Conservation (phyloP, 768 basidiomycete species). For the Leucosporidium creatinivorum region DNA sequence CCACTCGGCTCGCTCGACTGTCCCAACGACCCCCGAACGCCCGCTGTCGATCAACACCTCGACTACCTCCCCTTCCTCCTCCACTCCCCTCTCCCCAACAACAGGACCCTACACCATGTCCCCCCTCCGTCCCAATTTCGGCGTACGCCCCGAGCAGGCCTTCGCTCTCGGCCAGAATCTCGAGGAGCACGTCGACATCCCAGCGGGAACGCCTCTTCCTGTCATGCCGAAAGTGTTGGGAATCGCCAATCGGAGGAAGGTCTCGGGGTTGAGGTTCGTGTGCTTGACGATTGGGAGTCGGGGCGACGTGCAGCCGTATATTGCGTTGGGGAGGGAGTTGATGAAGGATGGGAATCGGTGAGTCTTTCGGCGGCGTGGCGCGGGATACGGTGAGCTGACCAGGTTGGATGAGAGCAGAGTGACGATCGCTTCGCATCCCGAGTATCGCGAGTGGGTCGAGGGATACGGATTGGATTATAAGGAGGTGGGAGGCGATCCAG, state of each 20-base stretch:
- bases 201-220: background rate
- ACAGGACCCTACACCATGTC: background rate
- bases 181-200: background rate
- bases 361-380: background rate
- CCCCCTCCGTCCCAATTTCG: background rate
- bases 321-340: conserved; percentile 84
- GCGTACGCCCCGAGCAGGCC: background rate
- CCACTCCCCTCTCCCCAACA: background rate
- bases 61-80: background rate
- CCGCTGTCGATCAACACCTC: too few relatives aligned
- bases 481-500: conserved; percentile 90
- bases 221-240: background rate
- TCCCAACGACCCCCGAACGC: background rate
- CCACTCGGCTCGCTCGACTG: background rate
- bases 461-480: conserved; percentile 84
- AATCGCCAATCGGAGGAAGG: background rate
- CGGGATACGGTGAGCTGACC: background rate
- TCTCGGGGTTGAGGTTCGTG: background rate
- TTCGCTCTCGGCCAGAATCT: background rate
- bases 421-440: conserved; percentile 86
- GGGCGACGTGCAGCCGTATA: conserved; percentile 96
- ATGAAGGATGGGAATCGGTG: conserved; percentile 79
- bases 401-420: background rate
- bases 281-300: conserved; percentile 56
- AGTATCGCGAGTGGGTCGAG: conserved; percentile 73